Conservation (phyloP, 805 yeast species). For the Candida nitratophila region DNA sequence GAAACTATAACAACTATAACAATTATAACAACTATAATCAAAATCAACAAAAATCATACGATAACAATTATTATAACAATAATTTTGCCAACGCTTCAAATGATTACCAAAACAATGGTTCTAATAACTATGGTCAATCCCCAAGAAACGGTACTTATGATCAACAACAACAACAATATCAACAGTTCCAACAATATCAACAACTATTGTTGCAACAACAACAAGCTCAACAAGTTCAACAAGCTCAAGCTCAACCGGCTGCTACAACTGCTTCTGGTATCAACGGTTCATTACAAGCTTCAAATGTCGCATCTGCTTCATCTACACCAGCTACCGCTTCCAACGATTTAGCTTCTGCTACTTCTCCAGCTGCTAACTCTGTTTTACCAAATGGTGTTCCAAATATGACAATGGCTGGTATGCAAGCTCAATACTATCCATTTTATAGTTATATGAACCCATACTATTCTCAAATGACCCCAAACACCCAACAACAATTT, state of each 20-base stretch:
- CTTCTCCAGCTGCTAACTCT: constrained; percentile 13
- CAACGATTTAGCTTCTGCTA: constrained; percentile 1
- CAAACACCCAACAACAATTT: constrained; percentile 23
- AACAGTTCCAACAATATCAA: constrained; percentile 6
- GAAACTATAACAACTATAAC: constrained; percentile 10
- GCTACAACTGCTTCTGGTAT: constrained; percentile 3
- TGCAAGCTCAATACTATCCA: constrained; percentile 24
- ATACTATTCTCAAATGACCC: constrained; percentile 21
- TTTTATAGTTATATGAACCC: constrained; percentile 26
- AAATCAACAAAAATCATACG: constrained; percentile 14
- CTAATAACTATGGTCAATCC: constrained; percentile 13
- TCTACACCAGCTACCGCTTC: constrained; percentile 8
- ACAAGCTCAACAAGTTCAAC: constrained; percentile 11
- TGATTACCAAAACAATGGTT: neutral
- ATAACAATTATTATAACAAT: constrained; percentile 17
- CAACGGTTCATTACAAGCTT: constrained; percentile 2
- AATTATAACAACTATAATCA: constrained; percentile 11
- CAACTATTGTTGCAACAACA: constrained; percentile 10
- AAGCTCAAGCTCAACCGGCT: constrained; percentile 6
- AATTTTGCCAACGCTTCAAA: neutral
- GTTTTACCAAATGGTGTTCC: constrained; percentile 11
- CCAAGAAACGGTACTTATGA: constrained; percentile 18
- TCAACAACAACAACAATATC: constrained; percentile 18
- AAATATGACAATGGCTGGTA: constrained; percentile 20
- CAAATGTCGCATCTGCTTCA: too few relatives aligned